Conservation (phyloP, 73 alveolate species). For the Paramecium sonneborni region DNA sequence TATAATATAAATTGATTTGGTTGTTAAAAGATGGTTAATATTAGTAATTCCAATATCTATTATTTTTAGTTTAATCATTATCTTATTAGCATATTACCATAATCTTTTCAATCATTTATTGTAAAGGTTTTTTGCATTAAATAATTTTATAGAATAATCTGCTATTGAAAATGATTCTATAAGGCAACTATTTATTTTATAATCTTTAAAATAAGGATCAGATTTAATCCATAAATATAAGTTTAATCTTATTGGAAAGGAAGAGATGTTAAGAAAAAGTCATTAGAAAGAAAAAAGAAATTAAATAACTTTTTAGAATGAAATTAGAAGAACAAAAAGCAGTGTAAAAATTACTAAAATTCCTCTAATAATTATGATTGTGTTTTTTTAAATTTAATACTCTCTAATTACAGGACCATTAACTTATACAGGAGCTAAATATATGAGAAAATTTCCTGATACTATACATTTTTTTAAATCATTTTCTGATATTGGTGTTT, state of each 20-base stretch:
- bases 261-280: not conserved
- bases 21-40: not conserved
- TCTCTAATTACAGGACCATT: not conserved
- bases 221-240: not conserved
- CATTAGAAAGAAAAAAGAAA: not conserved
- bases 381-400: not conserved
- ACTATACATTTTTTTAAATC: not conserved
- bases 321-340: not conserved
- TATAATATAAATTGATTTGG: not conserved
- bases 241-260: not conserved
- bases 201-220: not conserved
- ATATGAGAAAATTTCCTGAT: not conserved
- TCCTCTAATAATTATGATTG: not conserved
- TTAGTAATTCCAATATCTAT: not conserved
- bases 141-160: not conserved
- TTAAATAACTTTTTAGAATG: not conserved
- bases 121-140: not conserved
- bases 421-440: not conserved
- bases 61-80: not conserved
- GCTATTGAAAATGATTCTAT: not conserved
- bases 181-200: not conserved
- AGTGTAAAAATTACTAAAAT: not conserved
- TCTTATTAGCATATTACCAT: not conserved
- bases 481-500: conserved; percentile 13
- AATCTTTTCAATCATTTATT: not conserved